phyloP scores from a whole-genome alignment of 352 stramenopile species.

The Aphanomyces euteiches region DNA sequence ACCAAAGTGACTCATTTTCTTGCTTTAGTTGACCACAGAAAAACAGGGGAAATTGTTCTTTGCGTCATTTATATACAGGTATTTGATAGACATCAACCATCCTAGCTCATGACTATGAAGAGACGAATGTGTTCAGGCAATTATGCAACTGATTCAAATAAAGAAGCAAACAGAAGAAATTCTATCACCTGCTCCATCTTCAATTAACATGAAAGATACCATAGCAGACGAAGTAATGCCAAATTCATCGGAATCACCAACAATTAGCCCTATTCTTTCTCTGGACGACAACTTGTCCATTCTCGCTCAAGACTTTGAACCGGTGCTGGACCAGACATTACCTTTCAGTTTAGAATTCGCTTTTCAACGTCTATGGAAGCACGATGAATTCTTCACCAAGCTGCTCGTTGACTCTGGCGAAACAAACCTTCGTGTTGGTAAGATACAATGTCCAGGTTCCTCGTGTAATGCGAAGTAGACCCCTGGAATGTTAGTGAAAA shows the following conservation, averaged over 20 bases:
- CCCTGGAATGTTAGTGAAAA: not conserved
- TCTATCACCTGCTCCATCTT: slow-evolving; percentile 32
- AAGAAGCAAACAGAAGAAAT: slow-evolving; percentile 64
- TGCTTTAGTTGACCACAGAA: slow-evolving; percentile 46
- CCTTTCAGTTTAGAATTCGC: slow-evolving; percentile 50
- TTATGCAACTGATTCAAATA: slow-evolving; percentile 70
- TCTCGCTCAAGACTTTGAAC: slow-evolving; percentile 49
- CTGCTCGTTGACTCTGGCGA: slow-evolving; percentile 35
- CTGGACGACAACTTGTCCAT: not conserved
- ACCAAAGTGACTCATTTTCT: not conserved
- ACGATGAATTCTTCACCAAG: not conserved
- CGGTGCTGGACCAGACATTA: slow-evolving; percentile 64
- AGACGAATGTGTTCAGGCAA: slow-evolving; percentile 79
- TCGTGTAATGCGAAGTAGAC: not conserved
- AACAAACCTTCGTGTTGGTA: slow-evolving; percentile 51
- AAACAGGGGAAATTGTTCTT: slow-evolving; percentile 75
- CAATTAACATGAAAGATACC: not conserved
- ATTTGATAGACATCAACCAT: not conserved
- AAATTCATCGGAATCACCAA: not conserved
- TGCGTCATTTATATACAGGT: slow-evolving; percentile 81
- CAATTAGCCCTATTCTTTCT: not conserved
- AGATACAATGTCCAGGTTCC: slow-evolving; percentile 38
- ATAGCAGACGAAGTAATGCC: not conserved
- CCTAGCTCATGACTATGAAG: slow-evolving; percentile 34
- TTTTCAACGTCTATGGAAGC: not conserved